Conservation (phyloP, 257 asterid species). For the Eustoma russellianum region DNA sequence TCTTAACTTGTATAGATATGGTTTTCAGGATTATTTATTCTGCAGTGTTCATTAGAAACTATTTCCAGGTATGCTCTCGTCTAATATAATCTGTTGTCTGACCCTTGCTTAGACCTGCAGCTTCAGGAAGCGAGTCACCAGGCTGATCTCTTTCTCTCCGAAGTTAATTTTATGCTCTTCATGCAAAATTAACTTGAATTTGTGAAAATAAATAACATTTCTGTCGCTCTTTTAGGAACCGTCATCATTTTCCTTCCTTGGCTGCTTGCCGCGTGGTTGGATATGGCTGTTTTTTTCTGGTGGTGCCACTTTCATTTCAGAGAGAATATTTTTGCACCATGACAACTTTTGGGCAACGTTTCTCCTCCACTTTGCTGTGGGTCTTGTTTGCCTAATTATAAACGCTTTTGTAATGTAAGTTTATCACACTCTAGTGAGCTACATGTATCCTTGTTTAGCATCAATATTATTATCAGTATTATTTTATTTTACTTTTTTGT, state of each 20-base stretch:
- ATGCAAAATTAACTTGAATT: not conserved
- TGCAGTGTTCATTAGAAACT: slow-evolving; percentile 60
- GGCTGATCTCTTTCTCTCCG: too few relatives aligned
- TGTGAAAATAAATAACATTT: not conserved
- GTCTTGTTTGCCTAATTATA: slow-evolving; percentile 43
- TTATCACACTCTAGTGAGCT: not conserved
- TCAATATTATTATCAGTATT: not conserved
- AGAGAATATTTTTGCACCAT: slow-evolving; percentile 50
- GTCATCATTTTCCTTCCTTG: slow-evolving; percentile 56
- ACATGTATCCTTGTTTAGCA: not conserved
- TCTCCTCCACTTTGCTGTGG: slow-evolving; percentile 57
- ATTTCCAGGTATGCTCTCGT: slow-evolving; percentile 59
- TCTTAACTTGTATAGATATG: slow-evolving; percentile 80
- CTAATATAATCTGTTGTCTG: not conserved
- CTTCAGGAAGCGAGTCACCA: too few relatives aligned
- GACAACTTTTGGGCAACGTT: slow-evolving; percentile 76
- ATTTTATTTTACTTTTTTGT: too few relatives aligned
- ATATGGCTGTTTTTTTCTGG: slow-evolving; percentile 53
- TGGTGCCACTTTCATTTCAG: slow-evolving; percentile 49
- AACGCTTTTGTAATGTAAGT: slow-evolving; percentile 62
- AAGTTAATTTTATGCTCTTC: too few relatives aligned
- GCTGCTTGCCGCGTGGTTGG: slow-evolving; percentile 81
- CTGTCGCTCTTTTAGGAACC: slow-evolving; percentile 42
- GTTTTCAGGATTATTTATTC: slow-evolving; percentile 72
- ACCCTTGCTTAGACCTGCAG: not conserved